Conservation (phyloP, 1,284 basidiomycete species). For the Apiotrichum gamsii region DNA sequence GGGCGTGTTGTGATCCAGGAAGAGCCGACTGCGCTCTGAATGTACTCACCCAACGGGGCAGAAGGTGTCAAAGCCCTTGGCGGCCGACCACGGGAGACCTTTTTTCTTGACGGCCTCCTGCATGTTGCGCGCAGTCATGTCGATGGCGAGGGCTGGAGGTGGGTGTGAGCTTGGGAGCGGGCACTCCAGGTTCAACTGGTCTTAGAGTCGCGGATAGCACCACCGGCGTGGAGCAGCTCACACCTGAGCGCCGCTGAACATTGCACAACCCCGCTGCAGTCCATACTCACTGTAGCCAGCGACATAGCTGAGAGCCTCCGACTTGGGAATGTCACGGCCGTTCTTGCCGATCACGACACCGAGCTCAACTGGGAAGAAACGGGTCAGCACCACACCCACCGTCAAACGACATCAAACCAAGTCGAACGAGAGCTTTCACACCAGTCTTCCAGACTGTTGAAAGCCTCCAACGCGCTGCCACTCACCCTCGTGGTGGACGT, state of each 20-base stretch:
- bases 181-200: no score
- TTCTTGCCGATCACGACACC: conserved; percentile 87
- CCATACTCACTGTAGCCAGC: conserved; percentile 74
- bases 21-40: not conserved
- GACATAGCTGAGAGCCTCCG: conserved; percentile 68
- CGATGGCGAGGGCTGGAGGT: conserved; percentile 80
- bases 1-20: not conserved
- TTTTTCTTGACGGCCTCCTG: conserved; percentile 89
- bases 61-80: conserved; percentile 86
- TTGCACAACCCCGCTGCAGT: not conserved
- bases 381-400: no score
- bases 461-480: no score
- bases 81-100: conserved; percentile 89
- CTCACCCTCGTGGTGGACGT: conserved; percentile 84
- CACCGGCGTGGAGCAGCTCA: no score
- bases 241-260: not conserved
- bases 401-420: no score
- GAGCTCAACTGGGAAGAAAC: conserved; percentile 68
- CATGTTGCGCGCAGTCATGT: conserved; percentile 92
- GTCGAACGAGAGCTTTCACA: no score
- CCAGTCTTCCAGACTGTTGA: no score
- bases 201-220: no score
- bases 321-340: conserved; percentile 71
- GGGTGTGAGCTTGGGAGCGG: no score
- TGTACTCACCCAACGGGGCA: conserved; percentile 59